Base-by-base conservation (phyloP, 768 basidiomycete genomes). In the Fomitopsis pulvina region DNA sequence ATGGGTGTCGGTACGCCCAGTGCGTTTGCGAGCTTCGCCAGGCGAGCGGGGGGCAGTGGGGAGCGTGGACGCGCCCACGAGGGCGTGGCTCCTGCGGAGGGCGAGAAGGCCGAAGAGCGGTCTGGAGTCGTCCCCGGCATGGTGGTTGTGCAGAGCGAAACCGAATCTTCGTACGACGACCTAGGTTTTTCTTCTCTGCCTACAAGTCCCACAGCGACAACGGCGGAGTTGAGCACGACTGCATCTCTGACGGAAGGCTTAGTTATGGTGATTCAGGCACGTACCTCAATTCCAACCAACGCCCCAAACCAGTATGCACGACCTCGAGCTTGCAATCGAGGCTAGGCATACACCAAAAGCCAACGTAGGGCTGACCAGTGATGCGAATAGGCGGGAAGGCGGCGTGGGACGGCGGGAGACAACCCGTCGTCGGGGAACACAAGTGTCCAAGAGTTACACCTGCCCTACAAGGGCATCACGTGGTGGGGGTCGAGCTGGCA, bases 21-120 rank as follows among this genome's bases (percentile, higher is more conserved):
- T 2, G 90, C 89, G 61, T 92, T 92, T 14, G 88, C 90, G 21
- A 92, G 72, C 57, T 85, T 87, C 29, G 87, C 90, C 9, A 92
- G 79, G 11, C 86, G 75, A 57, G 86, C 77, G 4, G 90, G 88
- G 2, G 87, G 66, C 7, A 92, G 69, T 3, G 89, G 90, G 21
- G 83, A 65, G 59, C 79, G 84, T 51, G 86, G 87, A 5, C 78
- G 79, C 3, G 69, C 71, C 85, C 86, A 85, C 63, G 71, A 55
- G 6, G 63, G 57, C 21, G 52, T 41, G 9, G 52, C 51, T 7
- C 32, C 37, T 10, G 47, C 29, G 12, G 62, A 57, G 18, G 41
- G 56, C 26, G 60, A 57, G 21, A 50, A 40, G 34, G 41, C 43
- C 30, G 53, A 51, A 7, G 53, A 55, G 29, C 49, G 56, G 27